Base-by-base conservation (phyloP, 345 rosid species). In the Citrus inodora region DNA sequence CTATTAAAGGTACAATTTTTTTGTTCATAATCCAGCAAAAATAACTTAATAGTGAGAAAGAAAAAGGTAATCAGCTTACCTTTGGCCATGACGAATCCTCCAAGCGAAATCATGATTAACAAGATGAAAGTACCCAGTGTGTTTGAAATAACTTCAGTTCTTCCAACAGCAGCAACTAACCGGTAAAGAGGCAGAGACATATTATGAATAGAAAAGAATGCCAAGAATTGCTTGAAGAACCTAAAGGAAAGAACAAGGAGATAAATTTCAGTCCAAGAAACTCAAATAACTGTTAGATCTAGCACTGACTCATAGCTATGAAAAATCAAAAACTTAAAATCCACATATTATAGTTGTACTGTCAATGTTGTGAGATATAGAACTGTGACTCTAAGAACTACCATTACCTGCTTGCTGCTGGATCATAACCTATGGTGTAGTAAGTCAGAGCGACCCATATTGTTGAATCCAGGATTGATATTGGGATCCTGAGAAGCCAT, bases 151-250 rank as follows among this genome's bases (percentile, higher is more conserved):
- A 95, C 94, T 79, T 82, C 86, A 67, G 95, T 89, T 83, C 98
- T 88, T 81, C 97, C 98, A 33, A 94, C 51, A 5, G 97, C 97
- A 81, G 92, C 98, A 82, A 90, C 85, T 84, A 93, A 94, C 76
- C 98, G 89, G 81, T 93, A 94, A 81, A 94, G 92, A 21, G 94
- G 80, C 63, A 94, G 83, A 46, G 98, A 95, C 97, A 90, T 93
- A 87, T 94, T 97, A 74, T 94, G 97, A 71, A 93, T 81, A 68
- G 87, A 83, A 66, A 93, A 84, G 85, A 86, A 90, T 9, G 97
- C 93, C 74, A 94, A 76, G 76, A 89, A 86, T 80, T 93, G 98
- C 35, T 84, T 80, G 82, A 94, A 92, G 71, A 94, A 92, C 91
- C 98, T 94, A 70, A 42, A 75, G 70, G 48, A 58, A 64, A 9